These are phyloP conservation scores for Colletotrichum godetiae DNA, from an alignment of 2,329 filamentous ascomycete genomes.

Conservation along the genomic window DNA sequence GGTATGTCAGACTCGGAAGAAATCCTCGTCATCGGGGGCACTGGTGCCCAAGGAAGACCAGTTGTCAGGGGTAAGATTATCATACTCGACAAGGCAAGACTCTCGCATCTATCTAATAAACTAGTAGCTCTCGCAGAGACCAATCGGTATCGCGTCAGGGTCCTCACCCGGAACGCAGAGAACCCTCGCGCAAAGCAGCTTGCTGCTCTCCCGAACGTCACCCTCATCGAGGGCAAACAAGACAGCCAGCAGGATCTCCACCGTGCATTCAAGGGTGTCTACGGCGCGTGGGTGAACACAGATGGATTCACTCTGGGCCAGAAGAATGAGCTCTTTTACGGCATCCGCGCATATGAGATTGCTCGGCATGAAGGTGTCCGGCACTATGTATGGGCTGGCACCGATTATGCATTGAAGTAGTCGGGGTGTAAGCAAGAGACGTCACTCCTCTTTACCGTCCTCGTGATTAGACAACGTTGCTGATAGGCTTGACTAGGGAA, in stretches of 20 bases:
- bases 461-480: background rate
- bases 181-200: conserved; percentile 42
- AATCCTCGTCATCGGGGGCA: conserved; percentile 46
- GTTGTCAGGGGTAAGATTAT: conserved; percentile 44
- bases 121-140: conserved; percentile 37
- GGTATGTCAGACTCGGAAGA: background rate
- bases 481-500: background rate
- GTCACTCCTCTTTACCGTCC: no score
- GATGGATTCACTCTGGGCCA: conserved; percentile 42
- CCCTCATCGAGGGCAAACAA: conserved; percentile 23
- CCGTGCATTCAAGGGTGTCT: conserved; percentile 35
- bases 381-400: conserved; percentile 38
- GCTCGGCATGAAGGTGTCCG: conserved; percentile 34
- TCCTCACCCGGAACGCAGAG: conserved; percentile 50
- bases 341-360: conserved; percentile 39
- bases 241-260: conserved; percentile 32
- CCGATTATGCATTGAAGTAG: conserved; percentile 33
- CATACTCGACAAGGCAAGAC: background rate
- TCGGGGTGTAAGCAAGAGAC: conserved; percentile 11
- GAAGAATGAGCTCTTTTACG: conserved; percentile 40
- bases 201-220: conserved; percentile 36
- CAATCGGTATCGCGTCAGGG: conserved; percentile 46
- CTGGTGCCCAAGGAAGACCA: conserved; percentile 50
- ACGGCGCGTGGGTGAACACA: conserved; percentile 39
- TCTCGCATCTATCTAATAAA: background rate